Base-by-base conservation (phyloP, 139 green algal species). In the Marvania coccoides region DNA sequence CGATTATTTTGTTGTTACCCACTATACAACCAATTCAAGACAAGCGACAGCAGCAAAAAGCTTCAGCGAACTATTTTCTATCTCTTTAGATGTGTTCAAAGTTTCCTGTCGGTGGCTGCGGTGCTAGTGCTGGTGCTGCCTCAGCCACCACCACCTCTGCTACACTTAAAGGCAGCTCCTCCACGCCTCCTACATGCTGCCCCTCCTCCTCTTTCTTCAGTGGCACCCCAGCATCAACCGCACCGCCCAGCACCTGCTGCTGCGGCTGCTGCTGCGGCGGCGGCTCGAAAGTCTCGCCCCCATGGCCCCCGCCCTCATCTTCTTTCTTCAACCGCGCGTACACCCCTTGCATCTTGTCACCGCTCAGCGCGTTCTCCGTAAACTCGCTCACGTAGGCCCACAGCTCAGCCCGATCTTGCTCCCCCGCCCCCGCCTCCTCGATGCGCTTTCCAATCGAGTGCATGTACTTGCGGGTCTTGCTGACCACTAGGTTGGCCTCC, bases 381-480 rank as follows among this genome's bases (percentile, higher is more conserved):
- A 62, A 73, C 19, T 64, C 19, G 58, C 47, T 62, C n/a, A 73
- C 55, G 62, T 70, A 82, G 28, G 62, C 46, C 75, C 40, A 75
- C 29, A 74, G 54, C 36, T 2, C 46, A 3, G 14, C 5, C 13
- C 9, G 15, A 1, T 23, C 24, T 12, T 61, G 13, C 23, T 28
- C 10, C 4, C 1, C 54, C 3, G 54, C 48, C 3, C 12, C 56
- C 58, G 31, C 33, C 5, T 40, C 26, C 33, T n/a, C 38, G 34
- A 67, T 63, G 40, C 47, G 36, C 28, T 65, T 57, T 2, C 75
- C 71, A 7, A 76, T 66, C 30, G 45, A 66, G 14, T 56, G 28
- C 66, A 88, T 47, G 69, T 88, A 88, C 55, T 87, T 88, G 47
- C 61, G 59, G 2, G 77, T 85, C 67, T 87, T 87, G 30, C 63